Conservation (phyloP, 345 rosid genomes). For the Eucalyptus guilfoylei region DNA sequence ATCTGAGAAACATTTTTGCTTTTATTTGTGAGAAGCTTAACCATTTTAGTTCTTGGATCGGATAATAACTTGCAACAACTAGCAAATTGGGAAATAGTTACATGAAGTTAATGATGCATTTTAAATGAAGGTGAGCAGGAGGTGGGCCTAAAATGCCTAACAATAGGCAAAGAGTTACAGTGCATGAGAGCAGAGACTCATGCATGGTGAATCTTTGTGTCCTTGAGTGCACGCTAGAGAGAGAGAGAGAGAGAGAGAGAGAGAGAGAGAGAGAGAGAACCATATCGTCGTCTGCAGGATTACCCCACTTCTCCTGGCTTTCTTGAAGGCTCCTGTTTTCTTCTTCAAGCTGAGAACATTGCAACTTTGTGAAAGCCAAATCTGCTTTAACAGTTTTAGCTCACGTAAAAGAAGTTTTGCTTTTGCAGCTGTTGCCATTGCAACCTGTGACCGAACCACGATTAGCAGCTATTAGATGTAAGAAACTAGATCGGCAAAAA, state of each 20-base stretch:
- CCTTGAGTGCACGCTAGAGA: background rate
- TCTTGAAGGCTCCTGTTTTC: slow-evolving; percentile 86
- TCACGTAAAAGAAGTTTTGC: slow-evolving; percentile 95
- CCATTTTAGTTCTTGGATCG: background rate
- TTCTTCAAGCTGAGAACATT: slow-evolving; percentile 83
- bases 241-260: background rate
- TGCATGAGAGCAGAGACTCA: background rate
- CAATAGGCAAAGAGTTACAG: background rate
- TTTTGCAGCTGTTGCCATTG: slow-evolving; percentile 97
- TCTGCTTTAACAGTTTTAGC: slow-evolving; percentile 82
- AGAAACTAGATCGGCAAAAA: background rate
- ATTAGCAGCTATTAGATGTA: background rate
- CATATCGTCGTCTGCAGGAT: slow-evolving; percentile 86
- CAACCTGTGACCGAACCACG: slow-evolving; percentile 45
- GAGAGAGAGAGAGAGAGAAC: no score
- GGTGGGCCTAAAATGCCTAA: background rate
- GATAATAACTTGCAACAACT: no score
- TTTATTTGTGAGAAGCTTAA: background rate
- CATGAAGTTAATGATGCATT: background rate
- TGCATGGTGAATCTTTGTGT: background rate
- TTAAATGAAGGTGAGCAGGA: background rate
- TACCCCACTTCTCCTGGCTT: slow-evolving; percentile 64
- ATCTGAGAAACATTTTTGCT: slow-evolving; percentile 28
- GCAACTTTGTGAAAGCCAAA: slow-evolving; percentile 75
- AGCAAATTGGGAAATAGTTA: background rate